phyloP scores from a whole-genome alignment of 805 yeast species.

The Monosporozyma servazzii region DNA sequence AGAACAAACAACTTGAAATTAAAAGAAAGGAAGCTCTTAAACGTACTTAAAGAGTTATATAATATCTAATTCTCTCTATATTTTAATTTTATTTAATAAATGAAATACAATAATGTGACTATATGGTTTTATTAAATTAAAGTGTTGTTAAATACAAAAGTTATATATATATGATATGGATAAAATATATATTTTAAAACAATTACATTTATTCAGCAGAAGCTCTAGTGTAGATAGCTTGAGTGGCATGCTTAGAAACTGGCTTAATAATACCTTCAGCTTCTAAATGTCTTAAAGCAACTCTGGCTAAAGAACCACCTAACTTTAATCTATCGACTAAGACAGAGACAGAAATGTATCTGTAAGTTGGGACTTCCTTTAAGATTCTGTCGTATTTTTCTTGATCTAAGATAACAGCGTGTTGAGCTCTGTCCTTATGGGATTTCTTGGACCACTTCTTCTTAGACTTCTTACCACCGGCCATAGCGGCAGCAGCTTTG shows the following conservation, averaged over 20 bases:
- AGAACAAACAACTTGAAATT: constrained; percentile 24
- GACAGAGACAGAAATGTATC: constrained; percentile 95
- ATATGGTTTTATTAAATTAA: neutral
- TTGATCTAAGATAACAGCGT: constrained; percentile 94
- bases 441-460: constrained; percentile 99
- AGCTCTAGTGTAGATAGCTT: constrained; percentile 89
- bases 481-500: constrained; percentile 99
- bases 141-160: neutral
- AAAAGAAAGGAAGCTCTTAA: constrained; percentile 16
- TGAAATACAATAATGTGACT: neutral
- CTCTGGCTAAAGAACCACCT: constrained; percentile 98
- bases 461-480: constrained; percentile 99
- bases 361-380: constrained; percentile 99
- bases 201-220: constrained; percentile 45
- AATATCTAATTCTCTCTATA: neutral
- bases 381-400: constrained; percentile 97
- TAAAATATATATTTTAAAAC: neutral
- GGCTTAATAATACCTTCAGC: constrained; percentile 90
- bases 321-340: constrained; percentile 98
- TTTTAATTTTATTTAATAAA: neutral
- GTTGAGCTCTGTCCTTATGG: constrained; percentile 99
- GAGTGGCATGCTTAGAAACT: constrained; percentile 91
- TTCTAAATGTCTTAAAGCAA: constrained; percentile 94
- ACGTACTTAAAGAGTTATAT: neutral
- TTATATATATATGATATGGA: neutral